Percentiles rank a stretch among this genome's conserved stretches.
phyloP scores from a whole-genome alignment of 306 rosid genomes.

The Rosa persica region DNA sequence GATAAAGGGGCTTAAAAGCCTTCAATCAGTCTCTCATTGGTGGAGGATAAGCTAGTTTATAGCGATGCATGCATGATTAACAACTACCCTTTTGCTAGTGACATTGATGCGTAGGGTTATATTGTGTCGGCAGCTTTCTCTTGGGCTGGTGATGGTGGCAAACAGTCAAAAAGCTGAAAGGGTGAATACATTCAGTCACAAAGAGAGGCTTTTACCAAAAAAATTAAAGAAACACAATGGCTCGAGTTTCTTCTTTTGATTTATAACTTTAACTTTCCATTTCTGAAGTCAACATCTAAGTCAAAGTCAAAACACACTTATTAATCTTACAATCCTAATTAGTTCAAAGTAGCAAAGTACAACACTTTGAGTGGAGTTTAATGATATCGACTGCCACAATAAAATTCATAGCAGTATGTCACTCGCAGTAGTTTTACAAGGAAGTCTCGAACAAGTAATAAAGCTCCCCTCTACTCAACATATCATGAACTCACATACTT shows the following conservation, averaged over 20 bases:
- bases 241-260: background rate
- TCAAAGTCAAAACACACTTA: slow-evolving; percentile 25
- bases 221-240: background rate
- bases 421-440: too few species aligned
- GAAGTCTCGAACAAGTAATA: too few species aligned
- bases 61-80: background rate
- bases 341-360: background rate
- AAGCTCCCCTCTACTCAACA: too few species aligned
- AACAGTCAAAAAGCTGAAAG: background rate
- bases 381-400: background rate
- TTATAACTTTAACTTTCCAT: background rate
- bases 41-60: background rate
- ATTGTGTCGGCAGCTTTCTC: slow-evolving; percentile 34
- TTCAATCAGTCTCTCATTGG: slow-evolving; percentile 4
- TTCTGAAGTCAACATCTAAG: slow-evolving; percentile 22
- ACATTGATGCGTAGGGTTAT: background rate
- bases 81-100: background rate
- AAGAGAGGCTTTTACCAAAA: slow-evolving; percentile 1
- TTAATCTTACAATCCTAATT: background rate
- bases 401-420: too few species aligned
- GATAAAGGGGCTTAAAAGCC: background rate
- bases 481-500: too few species aligned
- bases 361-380: background rate
- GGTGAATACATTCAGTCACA: background rate
- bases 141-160: background rate